Percentiles rank a stretch among this genome's conserved stretches.
Evolutionary conservation across 2,329 filamentous ascomycete genomes (phyloP).

Genomic region (Paecilomyces niveus): DNA sequence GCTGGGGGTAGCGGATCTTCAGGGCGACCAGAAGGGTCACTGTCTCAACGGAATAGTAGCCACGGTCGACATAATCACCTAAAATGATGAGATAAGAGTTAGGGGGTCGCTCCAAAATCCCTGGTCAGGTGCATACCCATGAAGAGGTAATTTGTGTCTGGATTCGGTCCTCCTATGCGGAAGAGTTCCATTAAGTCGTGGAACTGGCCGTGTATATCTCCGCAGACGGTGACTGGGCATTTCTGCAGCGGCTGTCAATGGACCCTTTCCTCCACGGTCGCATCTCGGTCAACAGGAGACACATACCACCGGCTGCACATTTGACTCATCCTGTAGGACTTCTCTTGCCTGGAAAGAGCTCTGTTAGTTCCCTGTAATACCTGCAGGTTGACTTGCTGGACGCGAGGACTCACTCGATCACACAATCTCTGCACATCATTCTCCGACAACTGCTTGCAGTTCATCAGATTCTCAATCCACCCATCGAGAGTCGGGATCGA

Average conservation of each 20-base stretch:
- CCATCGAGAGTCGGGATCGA: slow-evolving; percentile 90
- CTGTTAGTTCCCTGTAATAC: slow-evolving; percentile 9
- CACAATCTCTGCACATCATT: slow-evolving; percentile 92
- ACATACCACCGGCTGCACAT: slow-evolving; percentile 95
- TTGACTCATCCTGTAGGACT: slow-evolving; percentile 94
- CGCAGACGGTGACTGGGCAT: slow-evolving; percentile 97
- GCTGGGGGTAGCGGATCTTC: slow-evolving; percentile 95
- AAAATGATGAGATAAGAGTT: slow-evolving; percentile 10
- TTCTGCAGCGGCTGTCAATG: slow-evolving; percentile 51
- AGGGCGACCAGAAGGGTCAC: slow-evolving; percentile 92
- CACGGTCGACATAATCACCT: slow-evolving; percentile 98
- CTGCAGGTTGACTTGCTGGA: slow-evolving; percentile 3
- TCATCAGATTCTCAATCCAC: slow-evolving; percentile 98
- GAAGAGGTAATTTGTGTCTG: slow-evolving; percentile 98
- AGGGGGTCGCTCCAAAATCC: slow-evolving; percentile 3
- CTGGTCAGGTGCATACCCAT: slow-evolving; percentile 62
- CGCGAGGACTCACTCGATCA: slow-evolving; percentile 68
- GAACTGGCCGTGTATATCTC: slow-evolving; percentile 98
- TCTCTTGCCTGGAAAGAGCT: slow-evolving; percentile 66
- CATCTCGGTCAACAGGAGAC: slow-evolving; percentile 7
- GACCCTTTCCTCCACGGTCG: slow-evolving; percentile 5
- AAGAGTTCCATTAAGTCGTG: slow-evolving; percentile 99
- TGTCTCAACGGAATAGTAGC: slow-evolving; percentile 98
- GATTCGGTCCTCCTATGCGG: slow-evolving; percentile 96
- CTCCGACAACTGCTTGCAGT: slow-evolving; percentile 95